Evolutionary conservation across 331 rosid species (phyloP), one percentile per base, ranked within the genome.

Genomic region (Cydonia oblonga): DNA sequence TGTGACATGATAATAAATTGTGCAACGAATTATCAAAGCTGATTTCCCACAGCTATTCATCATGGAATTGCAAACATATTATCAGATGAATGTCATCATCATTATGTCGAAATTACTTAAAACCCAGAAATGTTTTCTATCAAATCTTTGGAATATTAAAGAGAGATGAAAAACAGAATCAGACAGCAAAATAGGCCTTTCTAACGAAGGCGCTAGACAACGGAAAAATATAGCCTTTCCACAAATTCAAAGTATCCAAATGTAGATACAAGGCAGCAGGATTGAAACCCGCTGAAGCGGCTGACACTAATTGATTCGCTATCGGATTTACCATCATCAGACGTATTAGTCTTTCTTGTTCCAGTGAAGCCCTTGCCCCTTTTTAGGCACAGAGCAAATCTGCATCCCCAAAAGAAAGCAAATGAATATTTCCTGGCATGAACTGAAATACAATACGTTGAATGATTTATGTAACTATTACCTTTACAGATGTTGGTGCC

Each of bases 341-440:
- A 68, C 52, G 52, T 57, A 75, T 26, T 72, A 72, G 69, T 75
- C 75, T 66, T 71, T 72, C 62, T 75, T 62, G 72, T 72, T 66
- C 73, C 40, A 44, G 68, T 70, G 62, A 66, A 67, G 72, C 70
- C 77, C 51, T 62, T 70, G 78, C 78, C 86, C 56, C 0, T 72
- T 33, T 69, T 66, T 49, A 72, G 80, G 84, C 82, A 58, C 19
- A 49, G 44, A 68, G 77, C 57, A 52, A 68, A 82, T 74, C 84
- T 82, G 84, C 87, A 88, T 54, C 64, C 72, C 84, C 81, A 74
- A 74, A 81, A 35, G 72, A 80, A 70, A 86, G 78, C 53, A 69
- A 78, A 74, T 75, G 46, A 83, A 77, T 64, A 71, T 72, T 57
- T 61, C 61, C 70, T 69, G 70, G 57, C 25, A 67, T 56, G 52